Conservation (phyloP, 768 basidiomycete genomes). For the Ramaria rubella region DNA sequence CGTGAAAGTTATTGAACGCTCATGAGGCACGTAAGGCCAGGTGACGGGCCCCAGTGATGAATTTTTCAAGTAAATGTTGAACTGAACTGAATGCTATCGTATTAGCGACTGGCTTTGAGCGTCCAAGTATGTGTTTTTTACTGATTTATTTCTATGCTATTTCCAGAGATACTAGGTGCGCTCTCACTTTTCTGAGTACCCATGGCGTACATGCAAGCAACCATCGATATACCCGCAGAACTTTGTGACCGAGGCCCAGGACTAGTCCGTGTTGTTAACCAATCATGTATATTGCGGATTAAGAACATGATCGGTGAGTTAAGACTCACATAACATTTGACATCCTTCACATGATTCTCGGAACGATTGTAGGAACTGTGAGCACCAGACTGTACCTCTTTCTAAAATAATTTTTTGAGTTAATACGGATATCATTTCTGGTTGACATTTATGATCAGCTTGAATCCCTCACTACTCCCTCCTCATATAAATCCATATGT, state of each 20-base stretch:
- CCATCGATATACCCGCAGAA: slow-evolving; percentile 50
- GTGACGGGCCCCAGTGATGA: slow-evolving; percentile 25
- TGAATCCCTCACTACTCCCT: slow-evolving; percentile 13
- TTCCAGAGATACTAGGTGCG: slow-evolving; percentile 42
- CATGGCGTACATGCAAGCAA: slow-evolving; percentile 21
- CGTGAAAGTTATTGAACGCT: slow-evolving; percentile 35
- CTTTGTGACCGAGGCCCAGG: slow-evolving; percentile 47
- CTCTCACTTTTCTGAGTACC: not conserved
- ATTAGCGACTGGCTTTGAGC: slow-evolving; percentile 48
- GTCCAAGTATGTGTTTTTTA: slow-evolving; percentile 40
- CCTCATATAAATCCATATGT: slow-evolving; percentile 27
- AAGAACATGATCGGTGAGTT: slow-evolving; percentile 41
- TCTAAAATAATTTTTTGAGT: not conserved
- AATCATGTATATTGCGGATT: slow-evolving; percentile 49
- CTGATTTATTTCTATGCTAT: slow-evolving; percentile 40
- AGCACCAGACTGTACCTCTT: slow-evolving; percentile 10
- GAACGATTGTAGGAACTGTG: slow-evolving; percentile 23
- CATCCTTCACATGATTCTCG: not conserved
- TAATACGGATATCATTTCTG: slow-evolving; percentile 16
- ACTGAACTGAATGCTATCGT: too few relatives aligned
- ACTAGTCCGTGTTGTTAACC: slow-evolving; percentile 46
- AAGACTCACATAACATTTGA: not conserved
- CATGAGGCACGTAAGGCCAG: slow-evolving; percentile 27
- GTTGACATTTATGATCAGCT: slow-evolving; percentile 40
- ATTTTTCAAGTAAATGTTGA: slow-evolving; percentile 39